Base-by-base conservation (phyloP, 1,284 basidiomycete genomes). In the Xerocomus nothofagi region DNA sequence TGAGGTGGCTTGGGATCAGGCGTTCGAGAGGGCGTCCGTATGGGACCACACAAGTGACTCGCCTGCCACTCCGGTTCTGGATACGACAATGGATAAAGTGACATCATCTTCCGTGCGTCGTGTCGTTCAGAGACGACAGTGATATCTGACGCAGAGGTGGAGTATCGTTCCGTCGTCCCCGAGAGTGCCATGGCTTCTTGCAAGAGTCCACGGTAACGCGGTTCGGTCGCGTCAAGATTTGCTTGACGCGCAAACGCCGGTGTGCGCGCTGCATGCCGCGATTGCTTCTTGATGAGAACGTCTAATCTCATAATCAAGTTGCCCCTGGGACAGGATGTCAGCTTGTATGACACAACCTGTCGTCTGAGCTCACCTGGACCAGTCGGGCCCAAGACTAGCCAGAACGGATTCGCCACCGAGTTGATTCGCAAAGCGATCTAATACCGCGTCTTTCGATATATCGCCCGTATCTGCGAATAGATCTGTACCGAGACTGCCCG, bases 251-350 rank as follows among this genome's bases (percentile, higher is more conserved):
- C 2, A 24, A 40, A 30, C 14, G 21, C 34, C 1, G 33, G 38
- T 12, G 54, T 3, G 9, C 39, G 47, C 73, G 77, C 8, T 76
- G 80, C 50, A 78, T 76, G 56, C 79, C 79, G 11, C 11, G 76
- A 74, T 58, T 87, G 86, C 58, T 85, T 87, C 55, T 75, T 79
- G 60, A 79, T 72, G 32, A 90, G 65, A 1, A 86, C 81, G 14
- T 71, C 69, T 4, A 77, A 72, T 34, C 88, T 76, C 50, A 76
- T 69, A 37, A 77, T 53, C 26, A 90, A 60, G 46, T 75, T 73
- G 18, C 78, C 74, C 41, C 87, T 89, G 49, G 6, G 37, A 44
- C 6, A 26, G 42, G 15, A 33, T 2, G 24, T 51, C 45, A 55
- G 31, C 24, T 41, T 14, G 21, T 15, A 36, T 15, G 47, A 49